A percentile compares a stretch with the other conserved stretches of the same genome.
phyloP scores from a whole-genome alignment of 2,329 filamentous ascomycete species.

The Fusarium newnesense region DNA sequence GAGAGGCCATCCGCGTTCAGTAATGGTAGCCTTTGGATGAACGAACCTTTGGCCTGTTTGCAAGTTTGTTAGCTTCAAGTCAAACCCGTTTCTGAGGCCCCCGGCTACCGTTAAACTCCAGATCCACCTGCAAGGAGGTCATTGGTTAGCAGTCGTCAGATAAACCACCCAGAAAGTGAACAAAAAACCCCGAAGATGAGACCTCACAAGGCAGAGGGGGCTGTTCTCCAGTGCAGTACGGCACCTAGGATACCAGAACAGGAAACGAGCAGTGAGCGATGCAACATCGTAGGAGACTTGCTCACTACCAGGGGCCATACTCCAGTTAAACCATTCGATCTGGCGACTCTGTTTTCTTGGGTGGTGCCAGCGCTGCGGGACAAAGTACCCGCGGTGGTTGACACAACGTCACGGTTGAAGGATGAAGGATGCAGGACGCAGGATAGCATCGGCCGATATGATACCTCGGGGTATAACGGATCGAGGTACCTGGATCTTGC shows the following conservation, averaged over 20 bases:
- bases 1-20: slow-evolving; percentile 6
- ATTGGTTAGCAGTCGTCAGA: slow-evolving; percentile 3
- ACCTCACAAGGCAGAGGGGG: neutral
- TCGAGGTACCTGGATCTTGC: slow-evolving; percentile 37
- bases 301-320: slow-evolving; percentile 10
- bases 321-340: slow-evolving; percentile 39
- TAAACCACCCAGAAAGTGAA: slow-evolving; percentile 13
- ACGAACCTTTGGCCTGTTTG: neutral
- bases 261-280: slow-evolving; percentile 29
- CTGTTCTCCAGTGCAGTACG: slow-evolving; percentile 7
- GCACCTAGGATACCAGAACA: slow-evolving; percentile 18
- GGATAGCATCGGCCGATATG: slow-evolving; percentile 24
- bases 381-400: slow-evolving; percentile 1
- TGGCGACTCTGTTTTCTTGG: slow-evolving; percentile 29
- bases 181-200: slow-evolving; percentile 9
- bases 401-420: neutral
- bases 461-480: slow-evolving; percentile 23
- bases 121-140: slow-evolving; percentile 2
- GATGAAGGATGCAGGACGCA: slow-evolving; percentile 2
- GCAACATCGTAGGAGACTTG: slow-evolving; percentile 18
- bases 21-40: slow-evolving; percentile 1
- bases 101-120: slow-evolving; percentile 3
- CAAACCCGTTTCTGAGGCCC: slow-evolving; percentile 19
- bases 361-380: slow-evolving; percentile 26
- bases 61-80: slow-evolving; percentile 6